phyloP scores from a whole-genome alignment of 2,329 filamentous ascomycete genomes.

The Zarea fungicola region DNA sequence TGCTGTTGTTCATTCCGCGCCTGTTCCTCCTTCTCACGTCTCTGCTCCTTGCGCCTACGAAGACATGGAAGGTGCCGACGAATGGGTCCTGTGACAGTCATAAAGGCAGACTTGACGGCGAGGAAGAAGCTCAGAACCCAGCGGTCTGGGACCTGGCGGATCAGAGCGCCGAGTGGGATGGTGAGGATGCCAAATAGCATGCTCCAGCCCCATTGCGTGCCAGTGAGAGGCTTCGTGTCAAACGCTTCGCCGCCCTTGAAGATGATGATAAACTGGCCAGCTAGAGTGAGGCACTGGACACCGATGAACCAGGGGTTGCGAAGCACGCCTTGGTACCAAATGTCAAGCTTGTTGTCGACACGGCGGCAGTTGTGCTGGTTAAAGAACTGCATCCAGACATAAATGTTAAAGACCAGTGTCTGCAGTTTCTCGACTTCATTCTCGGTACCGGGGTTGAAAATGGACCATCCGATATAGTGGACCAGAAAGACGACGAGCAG shows the following conservation, averaged over 20 bases:
- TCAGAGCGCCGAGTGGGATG: constrained; percentile 51
- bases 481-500: constrained; percentile 59
- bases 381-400: constrained; percentile 89
- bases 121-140: constrained; percentile 26
- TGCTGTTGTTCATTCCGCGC: constrained; percentile 19
- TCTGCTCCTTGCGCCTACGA: constrained; percentile 19
- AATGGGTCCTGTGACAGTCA: constrained; percentile 19
- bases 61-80: constrained; percentile 18
- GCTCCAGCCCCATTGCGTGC: constrained; percentile 64
- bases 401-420: constrained; percentile 78
- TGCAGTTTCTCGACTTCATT: constrained; percentile 36
- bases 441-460: constrained; percentile 28
- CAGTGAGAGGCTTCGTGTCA: constrained; percentile 55
- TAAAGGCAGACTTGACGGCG: constrained; percentile 16
- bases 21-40: constrained; percentile 15
- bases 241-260: constrained; percentile 66
- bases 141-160: constrained; percentile 36
- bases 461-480: constrained; percentile 51
- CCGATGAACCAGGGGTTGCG: constrained; percentile 72
- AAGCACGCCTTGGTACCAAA: constrained; percentile 67
- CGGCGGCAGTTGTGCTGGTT: constrained; percentile 76
- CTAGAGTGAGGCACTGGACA: constrained; percentile 62
- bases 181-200: constrained; percentile 63
- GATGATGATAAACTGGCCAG: constrained; percentile 66
- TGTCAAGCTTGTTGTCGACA: constrained; percentile 77